phyloP scores from a whole-genome alignment of 257 asterid genomes.

The Salvia rosmarinus region DNA sequence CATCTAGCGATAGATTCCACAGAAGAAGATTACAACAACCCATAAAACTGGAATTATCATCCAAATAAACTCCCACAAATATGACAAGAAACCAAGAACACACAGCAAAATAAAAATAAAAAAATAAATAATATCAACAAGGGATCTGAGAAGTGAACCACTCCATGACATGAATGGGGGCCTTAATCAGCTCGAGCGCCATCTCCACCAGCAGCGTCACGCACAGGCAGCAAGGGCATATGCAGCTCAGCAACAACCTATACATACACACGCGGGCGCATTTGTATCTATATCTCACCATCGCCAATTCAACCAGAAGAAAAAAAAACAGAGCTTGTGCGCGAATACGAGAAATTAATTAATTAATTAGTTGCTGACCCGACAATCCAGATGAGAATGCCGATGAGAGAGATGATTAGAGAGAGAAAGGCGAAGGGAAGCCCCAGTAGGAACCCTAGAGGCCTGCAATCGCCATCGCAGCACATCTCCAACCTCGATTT shows the following conservation, averaged over 20 bases:
- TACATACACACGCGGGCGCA: background rate
- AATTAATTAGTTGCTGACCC: slow-evolving; percentile 39
- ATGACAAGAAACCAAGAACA: background rate
- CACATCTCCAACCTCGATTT: slow-evolving; percentile 40
- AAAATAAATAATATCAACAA: slow-evolving; percentile 36
- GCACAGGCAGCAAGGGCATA: slow-evolving; percentile 70
- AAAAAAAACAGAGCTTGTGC: background rate
- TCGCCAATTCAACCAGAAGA: background rate
- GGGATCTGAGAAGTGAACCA: slow-evolving; percentile 66
- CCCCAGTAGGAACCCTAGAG: slow-evolving; percentile 62
- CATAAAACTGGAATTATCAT: too few relatives aligned
- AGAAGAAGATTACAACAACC: too few relatives aligned
- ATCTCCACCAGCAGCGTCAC: slow-evolving; percentile 62
- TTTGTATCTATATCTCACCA: background rate
- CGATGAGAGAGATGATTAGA: slow-evolving; percentile 56
- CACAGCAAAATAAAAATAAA: background rate
- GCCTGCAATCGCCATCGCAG: slow-evolving; percentile 59
- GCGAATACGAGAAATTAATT: background rate
- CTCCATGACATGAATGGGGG: slow-evolving; percentile 66
- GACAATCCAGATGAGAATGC: slow-evolving; percentile 57
- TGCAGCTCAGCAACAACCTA: slow-evolving; percentile 55
- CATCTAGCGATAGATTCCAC: too few relatives aligned
- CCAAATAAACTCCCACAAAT: background rate
- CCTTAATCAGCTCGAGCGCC: slow-evolving; percentile 62
- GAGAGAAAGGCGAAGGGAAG: slow-evolving; percentile 65